Conservation (phyloP, 768 basidiomycete genomes). For the Termitomyces sp. region DNA sequence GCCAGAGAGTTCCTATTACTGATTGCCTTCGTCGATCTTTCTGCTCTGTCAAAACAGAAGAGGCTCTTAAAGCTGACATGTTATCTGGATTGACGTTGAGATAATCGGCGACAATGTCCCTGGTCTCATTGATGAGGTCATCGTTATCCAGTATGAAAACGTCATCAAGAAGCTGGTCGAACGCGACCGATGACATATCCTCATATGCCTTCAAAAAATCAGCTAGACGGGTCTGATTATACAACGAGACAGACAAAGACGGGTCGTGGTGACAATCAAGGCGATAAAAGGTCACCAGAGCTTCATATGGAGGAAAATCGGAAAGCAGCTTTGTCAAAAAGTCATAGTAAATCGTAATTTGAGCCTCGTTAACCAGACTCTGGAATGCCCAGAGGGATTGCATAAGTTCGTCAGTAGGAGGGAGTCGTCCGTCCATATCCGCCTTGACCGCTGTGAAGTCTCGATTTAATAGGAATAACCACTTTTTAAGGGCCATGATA, state of each 20-base stretch:
- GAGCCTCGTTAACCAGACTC: constrained; percentile 6
- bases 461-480: neutral
- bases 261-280: neutral
- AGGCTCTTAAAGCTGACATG: neutral
- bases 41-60: neutral
- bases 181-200: constrained; percentile 1
- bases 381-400: constrained; percentile 9
- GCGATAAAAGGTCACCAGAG: constrained; percentile 2
- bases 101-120: neutral
- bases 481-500: constrained; percentile 6
- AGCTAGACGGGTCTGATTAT: constrained; percentile 3
- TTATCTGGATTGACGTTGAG: neutral
- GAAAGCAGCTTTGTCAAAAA: constrained; percentile 2
- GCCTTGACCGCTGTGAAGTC: constrained; percentile 1
- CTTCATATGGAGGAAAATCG: constrained; percentile 3
- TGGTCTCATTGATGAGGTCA: neutral
- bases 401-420: constrained; percentile 3
- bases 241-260: neutral
- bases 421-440: neutral
- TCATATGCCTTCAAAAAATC: neutral
- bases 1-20: neutral
- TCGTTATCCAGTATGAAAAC: neutral
- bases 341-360: neutral
- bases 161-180: constrained; percentile 1
- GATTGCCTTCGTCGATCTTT: neutral